Percentiles rank a stretch among this genome's conserved stretches.
These are phyloP conservation scores for Nadsonia fulvescens DNA, from an alignment of 805 yeast genomes.

Conservation along the genomic window DNA sequence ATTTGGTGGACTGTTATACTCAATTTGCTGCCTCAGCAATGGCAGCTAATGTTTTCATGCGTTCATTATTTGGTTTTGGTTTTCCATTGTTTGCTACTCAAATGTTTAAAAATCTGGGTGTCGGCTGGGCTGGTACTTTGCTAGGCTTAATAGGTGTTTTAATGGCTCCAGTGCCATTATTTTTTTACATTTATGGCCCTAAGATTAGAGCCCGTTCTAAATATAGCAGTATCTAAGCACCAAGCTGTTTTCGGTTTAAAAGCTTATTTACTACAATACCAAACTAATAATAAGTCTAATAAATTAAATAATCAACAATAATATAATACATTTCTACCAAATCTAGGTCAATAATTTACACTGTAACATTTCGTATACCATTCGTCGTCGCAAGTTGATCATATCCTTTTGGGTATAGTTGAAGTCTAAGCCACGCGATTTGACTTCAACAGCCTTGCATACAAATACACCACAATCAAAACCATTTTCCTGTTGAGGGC, in stretches of 20 bases:
- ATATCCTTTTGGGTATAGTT: constrained; percentile 53
- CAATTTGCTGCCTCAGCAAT: constrained; percentile 62
- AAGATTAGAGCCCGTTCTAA: constrained; percentile 36
- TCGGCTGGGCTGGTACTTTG: constrained; percentile 64
- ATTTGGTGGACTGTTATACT: constrained; percentile 54
- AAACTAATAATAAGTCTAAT: no score
- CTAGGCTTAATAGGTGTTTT: constrained; percentile 42
- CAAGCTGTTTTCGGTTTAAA: no score
- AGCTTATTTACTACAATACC: no score
- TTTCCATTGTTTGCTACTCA: constrained; percentile 56
- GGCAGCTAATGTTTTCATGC: constrained; percentile 54
- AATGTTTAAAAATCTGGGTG: constrained; percentile 53
- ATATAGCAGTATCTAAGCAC: no score
- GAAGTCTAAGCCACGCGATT: constrained; percentile 33
- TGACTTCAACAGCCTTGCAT: constrained; percentile 52
- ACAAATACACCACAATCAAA: constrained; percentile 91
- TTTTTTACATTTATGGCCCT: constrained; percentile 43
- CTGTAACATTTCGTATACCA: constrained; percentile 35
- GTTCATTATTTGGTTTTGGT: constrained; percentile 51
- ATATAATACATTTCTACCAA: no score
- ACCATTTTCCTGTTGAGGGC: constrained; percentile 83
- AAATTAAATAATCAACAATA: no score
- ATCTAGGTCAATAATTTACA: constrained; percentile 2
- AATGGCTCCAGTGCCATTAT: constrained; percentile 50
- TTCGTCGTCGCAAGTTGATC: constrained; percentile 41